phyloP scores from a whole-genome alignment of 2,329 filamentous ascomycete species.

The Aspergillus pseudoterreus region DNA sequence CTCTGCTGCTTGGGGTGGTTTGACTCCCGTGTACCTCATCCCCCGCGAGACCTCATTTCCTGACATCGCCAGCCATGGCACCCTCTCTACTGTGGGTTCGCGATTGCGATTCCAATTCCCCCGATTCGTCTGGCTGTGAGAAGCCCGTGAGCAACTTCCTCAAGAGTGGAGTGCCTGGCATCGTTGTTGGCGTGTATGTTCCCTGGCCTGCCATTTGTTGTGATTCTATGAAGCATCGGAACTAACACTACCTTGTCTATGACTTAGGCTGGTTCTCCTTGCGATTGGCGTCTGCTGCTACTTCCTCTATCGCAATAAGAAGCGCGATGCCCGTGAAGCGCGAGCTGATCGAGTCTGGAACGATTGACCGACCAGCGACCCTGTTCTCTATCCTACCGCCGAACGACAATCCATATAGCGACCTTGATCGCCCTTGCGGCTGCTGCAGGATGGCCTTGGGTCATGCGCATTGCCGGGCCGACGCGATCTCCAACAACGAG shows the following conservation, averaged over 20 bases:
- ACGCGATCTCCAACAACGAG: not conserved
- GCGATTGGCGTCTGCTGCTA: constrained; percentile 11
- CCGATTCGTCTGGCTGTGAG: constrained; percentile 3
- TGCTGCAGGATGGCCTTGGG: no score
- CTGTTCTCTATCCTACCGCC: no score
- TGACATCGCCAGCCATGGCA: not conserved
- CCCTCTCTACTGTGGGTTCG: not conserved
- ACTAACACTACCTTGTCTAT: not conserved
- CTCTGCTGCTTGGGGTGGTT: no score
- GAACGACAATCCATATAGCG: no score
- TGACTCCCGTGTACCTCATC: no score
- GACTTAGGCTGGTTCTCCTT: constrained; percentile 8
- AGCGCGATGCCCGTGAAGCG: constrained; percentile 12
- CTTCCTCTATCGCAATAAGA: constrained; percentile 15
- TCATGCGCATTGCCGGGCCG: no score
- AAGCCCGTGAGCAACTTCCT: constrained; percentile 15
- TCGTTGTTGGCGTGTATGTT: constrained; percentile 15
- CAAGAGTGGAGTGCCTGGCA: constrained; percentile 16
- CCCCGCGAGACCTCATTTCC: no score
- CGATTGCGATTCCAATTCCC: not conserved
- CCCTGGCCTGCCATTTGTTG: not conserved
- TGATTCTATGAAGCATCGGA: not conserved
- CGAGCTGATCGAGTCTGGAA: constrained; percentile 11
- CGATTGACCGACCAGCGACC: not conserved
- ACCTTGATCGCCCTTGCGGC: no score